A percentile compares a stretch with the other conserved stretches of the same genome.
phyloP scores from a whole-genome alignment of 345 rosid species.

The Pugionium dolabratum region DNA sequence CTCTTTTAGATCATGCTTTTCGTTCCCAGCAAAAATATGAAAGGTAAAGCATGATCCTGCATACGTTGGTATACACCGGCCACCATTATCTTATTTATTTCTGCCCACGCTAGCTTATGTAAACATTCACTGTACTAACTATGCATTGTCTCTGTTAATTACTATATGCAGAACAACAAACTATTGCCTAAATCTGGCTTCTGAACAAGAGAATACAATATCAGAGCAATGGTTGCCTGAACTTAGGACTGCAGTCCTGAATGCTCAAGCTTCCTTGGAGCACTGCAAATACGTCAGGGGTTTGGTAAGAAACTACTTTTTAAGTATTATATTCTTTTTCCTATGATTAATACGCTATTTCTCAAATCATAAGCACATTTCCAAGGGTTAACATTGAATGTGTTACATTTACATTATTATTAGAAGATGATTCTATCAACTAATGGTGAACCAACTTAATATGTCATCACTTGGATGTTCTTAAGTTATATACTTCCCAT shows the following conservation, averaged over 20 bases:
- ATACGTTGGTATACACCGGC: neutral
- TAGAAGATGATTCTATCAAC: neutral
- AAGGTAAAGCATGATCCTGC: conserved; percentile 49
- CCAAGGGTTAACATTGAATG: neutral
- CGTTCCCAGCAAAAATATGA: conserved; percentile 84
- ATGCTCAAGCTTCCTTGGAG: conserved; percentile 69
- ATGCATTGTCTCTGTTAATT: conserved; percentile 13
- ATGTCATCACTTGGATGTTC: neutral
- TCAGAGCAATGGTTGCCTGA: conserved; percentile 87
- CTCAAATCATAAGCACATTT: neutral
- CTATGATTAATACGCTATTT: neutral
- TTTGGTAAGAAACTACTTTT: conserved; percentile 60
- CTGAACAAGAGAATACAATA: conserved; percentile 78
- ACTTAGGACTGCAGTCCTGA: conserved; percentile 62
- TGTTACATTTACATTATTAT: neutral
- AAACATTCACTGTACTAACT: conserved; percentile 16
- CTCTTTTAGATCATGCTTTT: conserved; percentile 75
- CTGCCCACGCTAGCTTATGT: neutral
- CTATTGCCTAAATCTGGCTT: conserved; percentile 75
- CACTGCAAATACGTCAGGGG: conserved; percentile 79
- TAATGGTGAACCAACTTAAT: neutral
- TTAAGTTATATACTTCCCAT: neutral
- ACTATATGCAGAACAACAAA: conserved; percentile 61
- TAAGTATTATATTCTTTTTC: neutral
- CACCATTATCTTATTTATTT: neutral